Conservation (phyloP, 441 rosid species). For the California macrophylla region DNA sequence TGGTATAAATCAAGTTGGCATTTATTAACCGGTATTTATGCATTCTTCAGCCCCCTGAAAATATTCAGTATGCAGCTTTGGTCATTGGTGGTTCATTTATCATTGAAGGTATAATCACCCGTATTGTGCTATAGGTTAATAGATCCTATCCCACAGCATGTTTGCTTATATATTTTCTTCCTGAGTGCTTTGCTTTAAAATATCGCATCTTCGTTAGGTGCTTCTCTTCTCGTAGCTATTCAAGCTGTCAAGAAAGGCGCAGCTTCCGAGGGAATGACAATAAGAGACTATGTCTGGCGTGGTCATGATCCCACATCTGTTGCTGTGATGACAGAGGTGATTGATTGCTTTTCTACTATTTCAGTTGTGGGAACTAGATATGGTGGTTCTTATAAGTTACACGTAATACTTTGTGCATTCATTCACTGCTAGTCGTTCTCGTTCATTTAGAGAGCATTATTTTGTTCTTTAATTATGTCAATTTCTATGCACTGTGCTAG, state of each 20-base stretch:
- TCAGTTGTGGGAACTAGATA: not conserved
- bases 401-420: not conserved
- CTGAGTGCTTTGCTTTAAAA: not conserved
- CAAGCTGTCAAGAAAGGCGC: constrained; percentile 97
- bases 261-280: constrained; percentile 87
- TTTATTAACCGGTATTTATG: constrained; percentile 19
- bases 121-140: not conserved
- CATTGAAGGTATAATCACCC: constrained; percentile 61
- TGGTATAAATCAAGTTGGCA: constrained; percentile 5
- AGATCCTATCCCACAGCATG: not conserved
- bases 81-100: constrained; percentile 89
- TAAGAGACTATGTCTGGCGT: constrained; percentile 92
- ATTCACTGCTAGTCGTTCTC: not conserved
- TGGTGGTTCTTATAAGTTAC: not conserved
- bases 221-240: constrained; percentile 88
- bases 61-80: constrained; percentile 82
- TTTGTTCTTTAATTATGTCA: not conserved
- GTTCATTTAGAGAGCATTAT: not conserved
- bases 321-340: constrained; percentile 99
- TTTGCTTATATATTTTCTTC: not conserved
- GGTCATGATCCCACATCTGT: constrained; percentile 99
- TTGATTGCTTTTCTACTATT: not conserved
- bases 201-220: constrained; percentile 42
- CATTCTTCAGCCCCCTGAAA: constrained; percentile 63
- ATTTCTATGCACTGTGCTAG: not conserved